A percentile compares a stretch with the other conserved stretches of the same genome.
These are phyloP conservation scores for Pterocarpus santalinus DNA, from an alignment of 306 rosid genomes.

Conservation along the genomic window DNA sequence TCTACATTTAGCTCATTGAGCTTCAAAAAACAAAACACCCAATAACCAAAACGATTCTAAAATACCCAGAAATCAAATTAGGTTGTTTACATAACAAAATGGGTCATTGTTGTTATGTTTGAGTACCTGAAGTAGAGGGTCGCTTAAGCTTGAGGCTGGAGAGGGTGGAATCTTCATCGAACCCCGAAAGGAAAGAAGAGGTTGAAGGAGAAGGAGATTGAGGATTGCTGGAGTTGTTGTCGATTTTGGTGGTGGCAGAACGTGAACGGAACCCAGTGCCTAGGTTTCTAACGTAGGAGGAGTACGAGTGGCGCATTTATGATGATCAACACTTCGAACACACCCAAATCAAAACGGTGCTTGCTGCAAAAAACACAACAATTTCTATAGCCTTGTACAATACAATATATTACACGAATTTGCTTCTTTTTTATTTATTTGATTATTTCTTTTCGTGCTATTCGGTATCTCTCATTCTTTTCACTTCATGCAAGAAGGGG, in stretches of 20 bases:
- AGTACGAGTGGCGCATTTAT: constrained; percentile 55
- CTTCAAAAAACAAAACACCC: background rate
- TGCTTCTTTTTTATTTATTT: too few species aligned
- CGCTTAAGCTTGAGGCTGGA: constrained; percentile 49
- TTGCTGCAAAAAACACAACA: background rate
- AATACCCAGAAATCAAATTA: constrained; percentile 13
- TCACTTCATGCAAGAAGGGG: too few species aligned
- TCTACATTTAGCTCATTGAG: background rate
- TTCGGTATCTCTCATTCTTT: too few species aligned
- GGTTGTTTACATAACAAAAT: too few species aligned
- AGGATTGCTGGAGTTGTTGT: background rate
- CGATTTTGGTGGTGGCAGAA: constrained; percentile 40
- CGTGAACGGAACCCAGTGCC: constrained; percentile 41
- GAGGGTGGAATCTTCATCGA: constrained; percentile 34
- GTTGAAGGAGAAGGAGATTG: constrained; percentile 11
- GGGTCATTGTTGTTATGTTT: too few species aligned
- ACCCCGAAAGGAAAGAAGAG: constrained; percentile 17
- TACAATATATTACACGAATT: too few species aligned
- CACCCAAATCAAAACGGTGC: background rate
- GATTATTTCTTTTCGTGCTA: too few species aligned
- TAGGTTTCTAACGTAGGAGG: constrained; percentile 52
- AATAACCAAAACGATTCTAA: background rate
- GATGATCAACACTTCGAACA: background rate
- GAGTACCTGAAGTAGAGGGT: constrained; percentile 62
- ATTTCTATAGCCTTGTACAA: too few species aligned